phyloP scores from a whole-genome alignment of 768 basidiomycete species.

The Heimioporus sp. region DNA sequence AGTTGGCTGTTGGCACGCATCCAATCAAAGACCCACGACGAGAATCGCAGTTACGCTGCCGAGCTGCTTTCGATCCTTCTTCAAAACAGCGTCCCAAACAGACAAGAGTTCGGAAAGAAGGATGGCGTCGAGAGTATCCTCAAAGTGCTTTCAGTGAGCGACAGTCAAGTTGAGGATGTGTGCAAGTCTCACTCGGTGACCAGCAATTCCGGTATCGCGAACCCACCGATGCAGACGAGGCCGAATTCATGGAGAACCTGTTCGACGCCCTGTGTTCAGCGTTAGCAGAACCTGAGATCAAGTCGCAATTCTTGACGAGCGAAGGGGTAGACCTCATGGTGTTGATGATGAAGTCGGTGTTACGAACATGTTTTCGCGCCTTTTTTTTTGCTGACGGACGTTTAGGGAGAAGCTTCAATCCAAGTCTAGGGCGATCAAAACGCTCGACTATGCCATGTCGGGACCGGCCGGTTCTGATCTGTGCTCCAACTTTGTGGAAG shows the following conservation, averaged over 20 bases:
- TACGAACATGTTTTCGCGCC: background rate
- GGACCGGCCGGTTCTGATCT: conserved; percentile 62
- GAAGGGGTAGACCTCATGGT: conserved; percentile 98
- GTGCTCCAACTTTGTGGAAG: conserved; percentile 87
- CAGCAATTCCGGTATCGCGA: conserved; percentile 88
- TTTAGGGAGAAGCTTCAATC: conserved; percentile 79
- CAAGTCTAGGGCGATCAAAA: conserved; percentile 83
- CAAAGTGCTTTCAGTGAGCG: conserved; percentile 76
- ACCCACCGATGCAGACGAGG: conserved; percentile 84
- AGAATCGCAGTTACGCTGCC: conserved; percentile 91
- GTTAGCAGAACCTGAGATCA: conserved; percentile 74
- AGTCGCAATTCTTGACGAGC: conserved; percentile 77
- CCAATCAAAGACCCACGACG: conserved; percentile 70
- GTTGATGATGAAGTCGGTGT: conserved; percentile 89
- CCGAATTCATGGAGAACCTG: conserved; percentile 97
- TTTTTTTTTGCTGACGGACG: conserved; percentile 5
- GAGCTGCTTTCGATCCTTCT: conserved; percentile 91
- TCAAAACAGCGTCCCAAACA: conserved; percentile 69
- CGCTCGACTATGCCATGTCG: conserved; percentile 88
- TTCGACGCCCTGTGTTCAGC: conserved; percentile 90
- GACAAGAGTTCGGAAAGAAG: conserved; percentile 62
- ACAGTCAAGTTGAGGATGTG: conserved; percentile 1
- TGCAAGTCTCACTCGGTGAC: conserved; percentile 9
- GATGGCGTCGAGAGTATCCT: conserved; percentile 79
- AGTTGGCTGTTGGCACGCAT: conserved; percentile 80